These are phyloP conservation scores for Metarhizium brunneum DNA, from an alignment of 2,329 filamentous ascomycete species.

Conservation along the genomic window DNA sequence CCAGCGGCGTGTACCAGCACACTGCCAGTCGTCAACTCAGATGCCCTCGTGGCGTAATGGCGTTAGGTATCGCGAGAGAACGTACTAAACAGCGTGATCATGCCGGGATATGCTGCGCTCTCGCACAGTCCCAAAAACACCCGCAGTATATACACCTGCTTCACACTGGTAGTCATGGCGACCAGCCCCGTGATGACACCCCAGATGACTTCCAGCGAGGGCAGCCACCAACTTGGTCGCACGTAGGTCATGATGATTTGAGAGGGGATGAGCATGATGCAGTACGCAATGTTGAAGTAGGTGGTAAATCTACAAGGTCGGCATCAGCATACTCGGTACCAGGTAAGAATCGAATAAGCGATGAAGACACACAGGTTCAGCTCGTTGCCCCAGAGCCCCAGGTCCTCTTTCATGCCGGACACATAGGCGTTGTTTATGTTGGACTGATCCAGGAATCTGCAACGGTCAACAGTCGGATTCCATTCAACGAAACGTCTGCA, in stretches of 20 bases:
- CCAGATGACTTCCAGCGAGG: constrained; percentile 23
- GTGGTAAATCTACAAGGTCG: constrained; percentile 21
- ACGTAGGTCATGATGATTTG: constrained; percentile 29
- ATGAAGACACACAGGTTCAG: constrained; percentile 6
- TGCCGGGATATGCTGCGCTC: constrained; percentile 25
- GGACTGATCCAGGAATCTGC: constrained; percentile 19
- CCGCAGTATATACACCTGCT: constrained; percentile 25
- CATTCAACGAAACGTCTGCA: no score
- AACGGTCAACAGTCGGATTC: background rate
- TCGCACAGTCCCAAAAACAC: constrained; percentile 31
- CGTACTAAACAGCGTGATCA: constrained; percentile 23
- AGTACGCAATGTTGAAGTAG: constrained; percentile 50
- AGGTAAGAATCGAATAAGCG: background rate
- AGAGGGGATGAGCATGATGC: constrained; percentile 32
- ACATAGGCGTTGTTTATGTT: constrained; percentile 25
- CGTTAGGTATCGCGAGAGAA: no score
- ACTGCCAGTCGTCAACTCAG: constrained; percentile 11
- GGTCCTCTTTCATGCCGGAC: constrained; percentile 36
- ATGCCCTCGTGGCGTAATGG: no score
- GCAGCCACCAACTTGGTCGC: constrained; percentile 28
- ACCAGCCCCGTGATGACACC: constrained; percentile 18
- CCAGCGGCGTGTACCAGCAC: constrained; percentile 30
- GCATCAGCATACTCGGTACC: background rate
- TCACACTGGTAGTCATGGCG: constrained; percentile 24
- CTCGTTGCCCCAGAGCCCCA: constrained; percentile 30